Percentiles rank a stretch among this genome's conserved stretches.
phyloP scores from a whole-genome alignment of 169 alveolate genomes.

The Theileria annulata region DNA sequence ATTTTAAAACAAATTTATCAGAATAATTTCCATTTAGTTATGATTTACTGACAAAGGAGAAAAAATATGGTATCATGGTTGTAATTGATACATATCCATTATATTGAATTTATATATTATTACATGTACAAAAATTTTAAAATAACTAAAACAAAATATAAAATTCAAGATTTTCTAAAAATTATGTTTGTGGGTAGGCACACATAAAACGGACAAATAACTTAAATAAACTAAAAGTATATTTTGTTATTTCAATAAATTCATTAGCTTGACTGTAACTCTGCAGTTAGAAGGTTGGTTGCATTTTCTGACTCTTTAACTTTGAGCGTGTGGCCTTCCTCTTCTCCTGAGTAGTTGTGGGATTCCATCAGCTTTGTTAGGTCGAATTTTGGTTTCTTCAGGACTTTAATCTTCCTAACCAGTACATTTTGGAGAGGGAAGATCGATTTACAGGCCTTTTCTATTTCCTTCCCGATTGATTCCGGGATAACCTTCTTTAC shows the following conservation, averaged over 20 bases:
- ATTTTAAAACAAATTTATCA: no score
- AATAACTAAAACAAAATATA: no score
- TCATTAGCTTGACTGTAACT: slow-evolving; percentile 37
- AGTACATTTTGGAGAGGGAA: slow-evolving; percentile 96
- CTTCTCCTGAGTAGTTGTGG: slow-evolving; percentile 13
- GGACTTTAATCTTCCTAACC: slow-evolving; percentile 94
- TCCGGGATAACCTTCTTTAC: slow-evolving; percentile 94
- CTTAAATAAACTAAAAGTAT: not conserved
- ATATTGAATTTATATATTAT: no score
- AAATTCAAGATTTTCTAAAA: not conserved
- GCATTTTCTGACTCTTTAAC: slow-evolving; percentile 64
- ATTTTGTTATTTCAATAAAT: not conserved
- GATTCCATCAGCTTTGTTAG: slow-evolving; percentile 76
- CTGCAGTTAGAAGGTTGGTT: slow-evolving; percentile 59
- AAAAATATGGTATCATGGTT: not conserved
- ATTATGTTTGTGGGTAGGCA: not conserved
- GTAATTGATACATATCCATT: not conserved
- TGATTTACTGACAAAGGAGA: not conserved
- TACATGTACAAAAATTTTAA: not conserved
- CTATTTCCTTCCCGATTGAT: slow-evolving; percentile 94
- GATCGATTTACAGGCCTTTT: slow-evolving; percentile 91
- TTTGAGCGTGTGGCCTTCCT: slow-evolving; percentile 39
- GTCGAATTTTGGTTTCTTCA: slow-evolving; percentile 96
- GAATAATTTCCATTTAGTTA: not conserved
- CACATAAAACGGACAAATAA: not conserved